Evolutionary conservation across 1,139 yeast species (phyloP).

Genomic region (Pneumocystis sp.): DNA sequence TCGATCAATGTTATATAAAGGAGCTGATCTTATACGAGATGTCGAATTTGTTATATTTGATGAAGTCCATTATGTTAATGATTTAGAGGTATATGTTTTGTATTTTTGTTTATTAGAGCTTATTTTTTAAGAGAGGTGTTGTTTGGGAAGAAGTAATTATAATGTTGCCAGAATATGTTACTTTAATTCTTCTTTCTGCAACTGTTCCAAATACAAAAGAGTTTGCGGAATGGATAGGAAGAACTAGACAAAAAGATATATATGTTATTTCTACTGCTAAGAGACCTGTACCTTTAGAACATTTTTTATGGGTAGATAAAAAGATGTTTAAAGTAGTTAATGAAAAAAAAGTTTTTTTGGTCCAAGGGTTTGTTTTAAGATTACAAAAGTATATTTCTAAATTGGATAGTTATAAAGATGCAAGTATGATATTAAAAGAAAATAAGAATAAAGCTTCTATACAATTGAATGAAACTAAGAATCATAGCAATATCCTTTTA

Average conservation of each 20-base stretch:
- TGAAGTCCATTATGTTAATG: conserved; percentile 95
- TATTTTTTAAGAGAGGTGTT: conserved; percentile 51
- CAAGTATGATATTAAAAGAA: conserved; percentile 14
- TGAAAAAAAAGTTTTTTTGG: conserved; percentile 53
- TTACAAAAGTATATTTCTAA: neutral
- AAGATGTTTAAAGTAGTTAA: conserved; percentile 58
- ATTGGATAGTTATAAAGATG: conserved; percentile 13
- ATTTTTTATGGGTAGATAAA: conserved; percentile 64
- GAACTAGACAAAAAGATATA: conserved; percentile 89
- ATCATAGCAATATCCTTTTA: conserved; percentile 22
- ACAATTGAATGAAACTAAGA: conserved; percentile 4
- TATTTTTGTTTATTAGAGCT: neutral
- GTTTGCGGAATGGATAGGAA: conserved; percentile 96
- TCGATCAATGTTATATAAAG: conserved; percentile 87
- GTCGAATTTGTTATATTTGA: conserved; percentile 95
- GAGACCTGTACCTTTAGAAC: conserved; percentile 89
- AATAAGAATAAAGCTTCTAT: conserved; percentile 10
- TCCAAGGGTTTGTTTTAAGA: conserved; percentile 27
- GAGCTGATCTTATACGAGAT: conserved; percentile 90
- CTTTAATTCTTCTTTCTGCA: conserved; percentile 75
- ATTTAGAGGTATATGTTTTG: conserved; percentile 38
- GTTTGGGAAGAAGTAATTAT: conserved; percentile 99
- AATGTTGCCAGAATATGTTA: conserved; percentile 90
- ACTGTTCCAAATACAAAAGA: conserved; percentile 96
- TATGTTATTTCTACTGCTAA: conserved; percentile 91